Percentiles rank a stretch among this genome's conserved stretches.
These are phyloP conservation scores for Mimosa pudica DNA, from an alignment of 306 rosid genomes.

Conservation along the genomic window DNA sequence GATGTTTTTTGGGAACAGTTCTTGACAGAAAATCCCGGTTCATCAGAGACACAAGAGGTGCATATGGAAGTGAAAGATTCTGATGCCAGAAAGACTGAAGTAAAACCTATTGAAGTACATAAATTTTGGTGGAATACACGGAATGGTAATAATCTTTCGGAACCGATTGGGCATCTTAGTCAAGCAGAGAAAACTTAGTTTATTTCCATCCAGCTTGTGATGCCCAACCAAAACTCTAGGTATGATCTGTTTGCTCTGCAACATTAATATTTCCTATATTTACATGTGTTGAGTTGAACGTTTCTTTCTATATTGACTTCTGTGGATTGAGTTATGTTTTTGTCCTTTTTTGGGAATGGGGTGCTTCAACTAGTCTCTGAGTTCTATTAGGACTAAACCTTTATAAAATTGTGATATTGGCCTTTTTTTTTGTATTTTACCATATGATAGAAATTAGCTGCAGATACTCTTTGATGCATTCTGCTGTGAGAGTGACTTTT, in stretches of 20 bases:
- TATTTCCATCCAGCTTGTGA: slow-evolving; percentile 45
- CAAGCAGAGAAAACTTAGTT: slow-evolving; percentile 75
- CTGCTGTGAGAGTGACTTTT: not conserved
- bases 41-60: slow-evolving; percentile 73
- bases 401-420: slow-evolving; percentile 1
- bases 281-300: slow-evolving; percentile 23
- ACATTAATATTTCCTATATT: slow-evolving; percentile 36
- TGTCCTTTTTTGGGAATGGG: not conserved
- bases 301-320: slow-evolving; percentile 7
- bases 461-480: slow-evolving; percentile 7
- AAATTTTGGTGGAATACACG: slow-evolving; percentile 71
- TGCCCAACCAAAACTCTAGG: slow-evolving; percentile 48
- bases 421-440: not conserved
- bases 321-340: not conserved
- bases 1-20: slow-evolving; percentile 96
- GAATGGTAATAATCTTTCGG: slow-evolving; percentile 70
- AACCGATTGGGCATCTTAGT: slow-evolving; percentile 77
- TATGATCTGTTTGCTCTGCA: slow-evolving; percentile 40
- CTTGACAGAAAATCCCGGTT: slow-evolving; percentile 95
- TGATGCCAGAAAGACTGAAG: slow-evolving; percentile 56
- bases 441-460: not conserved
- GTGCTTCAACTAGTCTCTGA: not conserved
- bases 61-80: slow-evolving; percentile 66
- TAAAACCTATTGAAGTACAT: slow-evolving; percentile 46
- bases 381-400: slow-evolving; percentile 25